Base-by-base conservation (phyloP, 345 rosid genomes). In the Ceriops tagal region DNA sequence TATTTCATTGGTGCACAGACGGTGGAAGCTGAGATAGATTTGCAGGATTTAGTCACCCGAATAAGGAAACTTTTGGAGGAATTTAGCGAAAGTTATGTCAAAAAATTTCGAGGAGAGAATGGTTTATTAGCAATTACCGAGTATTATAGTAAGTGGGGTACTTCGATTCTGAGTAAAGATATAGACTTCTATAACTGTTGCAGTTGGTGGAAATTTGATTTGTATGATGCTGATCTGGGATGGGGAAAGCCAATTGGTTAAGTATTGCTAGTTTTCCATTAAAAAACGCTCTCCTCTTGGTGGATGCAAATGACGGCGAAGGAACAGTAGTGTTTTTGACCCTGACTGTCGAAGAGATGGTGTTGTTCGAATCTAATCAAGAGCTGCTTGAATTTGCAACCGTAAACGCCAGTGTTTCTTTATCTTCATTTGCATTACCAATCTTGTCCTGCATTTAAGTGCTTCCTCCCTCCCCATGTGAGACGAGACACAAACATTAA, bases 161-260 rank as follows among this genome's bases (percentile, higher is more conserved):
- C 58, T 0, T 0, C 60, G 53, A 66, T 27, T 1, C 34, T 37
- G 66, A 65, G 43, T 11, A 26, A 58, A n/a, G 62, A 66, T 3
- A 21, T 20, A 8, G 71, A 66, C 24, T 34, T 21, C 22, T 72
- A 51, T 60, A 27, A 20, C 4, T 72, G 76, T 31, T 1, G 61
- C 30, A 72, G 71, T 8, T 72, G 76, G 66, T 72, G 76, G 27
- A 59, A 20, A 15, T 66, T 31, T 51, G 65, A 53, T 0, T 7
- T 59, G 0, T 66, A 66, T 52, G 62, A 24, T 19, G 71, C 61
- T 34, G 71, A 66, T 60, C 60, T 72, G 27, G 76, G 76, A 51
- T 65, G 64, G 64, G 66, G 71, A 66, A 65, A 19, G n/a, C 76
- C 71, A 3, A 20, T 51, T 73, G 76, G 76, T 10, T 66, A 5